Base-by-base conservation (phyloP, 1,284 basidiomycete species). In the Leccinum subrobustum region DNA sequence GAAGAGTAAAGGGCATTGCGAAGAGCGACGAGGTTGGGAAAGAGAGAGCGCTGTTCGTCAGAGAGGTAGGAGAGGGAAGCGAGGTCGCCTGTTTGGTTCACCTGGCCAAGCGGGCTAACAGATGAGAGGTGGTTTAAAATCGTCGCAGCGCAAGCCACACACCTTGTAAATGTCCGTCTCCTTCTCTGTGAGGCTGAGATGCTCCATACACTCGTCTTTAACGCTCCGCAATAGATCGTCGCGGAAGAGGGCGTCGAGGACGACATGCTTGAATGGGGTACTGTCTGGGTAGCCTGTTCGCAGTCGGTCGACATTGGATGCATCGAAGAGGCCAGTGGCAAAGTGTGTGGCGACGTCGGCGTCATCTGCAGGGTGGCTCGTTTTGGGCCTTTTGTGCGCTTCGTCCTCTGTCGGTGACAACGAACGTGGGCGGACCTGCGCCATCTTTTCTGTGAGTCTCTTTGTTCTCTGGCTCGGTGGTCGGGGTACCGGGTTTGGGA, bases 131-230 rank as follows among this genome's bases (percentile, higher is more conserved):
- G 37, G 35, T 31, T 23, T 25, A 31, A 33, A 52, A 11, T 39
- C 27, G 47, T 48, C 27, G 20, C 9, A n/a, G 25, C 2, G 12
- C 16, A 20, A 7, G 18, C 57, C 52, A 33, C 80, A 60, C 63
- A 91, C 94, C 85, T 95, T 96, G 86, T 98, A 99, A 67, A 99
- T 99, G 73, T 99, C 96, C 6, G 96, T 99, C 81, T 98, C 94
- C 79, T 98, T 99, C 77, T 95, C 91, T 6, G 94, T 89, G 76
- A 98, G 98, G 68, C 86, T 92, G 70, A 99, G 87, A 68, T 97
- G 88, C 50, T 83, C 80, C 65, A 95, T 79, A 68, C 95, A 89
- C 73, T 94, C 92, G 66, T 92, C 85, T 74, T 91, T 91, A 57
- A 93, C 92, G 33, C 82, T 81, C 63, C 79, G 79, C 58, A 96